Conservation (phyloP, 2,329 filamentous ascomycete species). For the Cladosporium austrohemisphaericum region DNA sequence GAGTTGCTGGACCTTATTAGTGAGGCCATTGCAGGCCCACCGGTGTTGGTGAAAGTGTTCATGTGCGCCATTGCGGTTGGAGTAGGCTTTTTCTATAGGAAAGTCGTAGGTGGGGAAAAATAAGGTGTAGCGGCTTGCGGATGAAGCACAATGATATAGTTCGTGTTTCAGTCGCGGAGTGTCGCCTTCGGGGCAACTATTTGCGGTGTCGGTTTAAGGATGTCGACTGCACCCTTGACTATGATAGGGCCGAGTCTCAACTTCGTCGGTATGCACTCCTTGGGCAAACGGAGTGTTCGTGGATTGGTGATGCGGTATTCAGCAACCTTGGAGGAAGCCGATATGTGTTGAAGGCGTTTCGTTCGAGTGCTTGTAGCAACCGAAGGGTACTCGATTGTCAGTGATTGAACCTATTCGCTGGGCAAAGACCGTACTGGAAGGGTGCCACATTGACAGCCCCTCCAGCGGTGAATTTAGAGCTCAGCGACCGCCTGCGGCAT, state of each 20-base stretch:
- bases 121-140: neutral
- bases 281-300: slow-evolving; percentile 4
- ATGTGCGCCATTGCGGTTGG: slow-evolving; percentile 8
- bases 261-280: slow-evolving; percentile 13
- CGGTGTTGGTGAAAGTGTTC: neutral
- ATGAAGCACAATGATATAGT: neutral
- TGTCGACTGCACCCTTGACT: slow-evolving; percentile 13
- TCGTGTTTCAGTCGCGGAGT: slow-evolving; percentile 3
- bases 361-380: slow-evolving; percentile 15
- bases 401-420: slow-evolving; percentile 17
- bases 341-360: neutral
- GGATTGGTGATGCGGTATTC: neutral
- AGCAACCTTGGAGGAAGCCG: neutral
- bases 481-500: slow-evolving; percentile 17
- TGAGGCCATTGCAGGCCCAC: neutral
- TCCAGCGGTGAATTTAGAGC: slow-evolving; percentile 18
- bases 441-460: slow-evolving; percentile 15
- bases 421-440: slow-evolving; percentile 16
- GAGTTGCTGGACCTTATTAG: neutral
- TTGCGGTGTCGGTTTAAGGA: slow-evolving; percentile 11
- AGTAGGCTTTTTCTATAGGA: neutral
- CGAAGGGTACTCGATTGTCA: slow-evolving; percentile 15
- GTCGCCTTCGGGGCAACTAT: slow-evolving; percentile 18
- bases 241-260: slow-evolving; percentile 13
- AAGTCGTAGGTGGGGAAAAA: neutral